Base-by-base conservation (phyloP, 805 yeast species). In the Candida sithepensis region DNA sequence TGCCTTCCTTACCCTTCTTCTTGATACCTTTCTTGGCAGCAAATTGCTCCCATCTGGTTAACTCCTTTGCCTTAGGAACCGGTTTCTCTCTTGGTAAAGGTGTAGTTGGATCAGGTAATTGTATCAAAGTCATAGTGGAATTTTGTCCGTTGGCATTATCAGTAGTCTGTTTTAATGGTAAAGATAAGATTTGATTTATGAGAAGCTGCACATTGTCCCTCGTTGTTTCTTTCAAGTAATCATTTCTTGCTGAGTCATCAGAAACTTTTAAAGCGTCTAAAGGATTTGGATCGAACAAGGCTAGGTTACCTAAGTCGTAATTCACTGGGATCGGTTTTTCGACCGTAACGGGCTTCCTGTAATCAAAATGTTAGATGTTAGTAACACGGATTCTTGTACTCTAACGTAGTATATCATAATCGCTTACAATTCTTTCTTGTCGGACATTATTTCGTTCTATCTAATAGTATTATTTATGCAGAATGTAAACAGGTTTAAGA, bases 1-100 rank as follows among this genome's bases (percentile, higher is more conserved):
- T 94, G 41, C 96, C 97, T 24, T 87, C 84, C 66, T 85, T 90
- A 51, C 87, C 88, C 75, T 88, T 91, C 70, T 95, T 79, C 69
- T 85, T 75, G 66, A 94, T 94, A 61, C 98, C 98, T 72, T 94
- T 94, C 77, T 81, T 88, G 50, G 86, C 86, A 54, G 99, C 99
- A 74, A 94, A 94, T 63, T 79, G 78, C 72, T 94, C 97, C 99
- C 99, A 94, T 72, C 84, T 90, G 55, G 99, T 91, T 58, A 83
- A 87, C 46, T 92, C 85, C 73, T 88, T 94, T 46, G 88, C 82
- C 70, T 90, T 91, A 49, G 99, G 99, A 59, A 94, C 70, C 42
- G 97, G 84, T 72, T 94, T 94, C 67, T 94, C 99, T 75, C 99
- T 79, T 46, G 99, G 99, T 53, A 91, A 74, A 49, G 71, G 78